These are phyloP conservation scores for Elongisporangium anandrum DNA, from an alignment of 352 stramenopile genomes.

Conservation along the genomic window DNA sequence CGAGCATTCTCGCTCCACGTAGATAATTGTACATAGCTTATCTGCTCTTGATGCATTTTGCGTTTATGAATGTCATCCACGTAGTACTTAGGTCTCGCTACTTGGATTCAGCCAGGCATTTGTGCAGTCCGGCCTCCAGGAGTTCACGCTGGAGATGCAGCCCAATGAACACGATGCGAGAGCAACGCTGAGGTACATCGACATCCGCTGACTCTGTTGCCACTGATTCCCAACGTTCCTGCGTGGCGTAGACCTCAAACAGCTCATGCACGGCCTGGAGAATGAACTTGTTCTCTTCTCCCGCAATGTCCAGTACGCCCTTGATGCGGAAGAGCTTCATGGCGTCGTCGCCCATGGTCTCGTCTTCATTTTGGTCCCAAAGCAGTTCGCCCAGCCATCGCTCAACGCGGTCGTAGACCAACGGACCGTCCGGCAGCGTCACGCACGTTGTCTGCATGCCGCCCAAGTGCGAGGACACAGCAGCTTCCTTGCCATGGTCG, in stretches of 20 bases:
- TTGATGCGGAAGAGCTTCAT: constrained; percentile 75
- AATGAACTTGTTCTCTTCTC: constrained; percentile 63
- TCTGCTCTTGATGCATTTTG: neutral
- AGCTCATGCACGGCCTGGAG: constrained; percentile 81
- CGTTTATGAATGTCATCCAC: no score
- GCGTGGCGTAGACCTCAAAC: constrained; percentile 68
- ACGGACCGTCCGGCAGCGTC: constrained; percentile 25
- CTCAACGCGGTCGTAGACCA: constrained; percentile 59
- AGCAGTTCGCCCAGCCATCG: constrained; percentile 65
- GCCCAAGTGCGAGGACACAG: constrained; percentile 32
- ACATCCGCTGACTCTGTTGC: neutral
- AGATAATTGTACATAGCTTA: neutral
- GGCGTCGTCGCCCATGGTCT: constrained; percentile 1
- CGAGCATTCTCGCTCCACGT: neutral
- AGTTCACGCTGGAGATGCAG: constrained; percentile 37
- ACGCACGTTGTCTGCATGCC: constrained; percentile 73
- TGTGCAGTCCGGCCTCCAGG: constrained; percentile 28
- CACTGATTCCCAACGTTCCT: constrained; percentile 39
- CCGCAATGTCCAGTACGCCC: constrained; percentile 50
- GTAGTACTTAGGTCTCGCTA: neutral
- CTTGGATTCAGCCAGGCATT: constrained; percentile 20
- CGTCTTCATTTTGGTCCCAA: constrained; percentile 48
- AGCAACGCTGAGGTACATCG: constrained; percentile 8
- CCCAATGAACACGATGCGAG: constrained; percentile 73
- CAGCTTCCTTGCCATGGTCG: constrained; percentile 8